Percentiles rank a stretch among this genome's conserved stretches.
Conservation (phyloP, 2,329 filamentous ascomycete species). For the Pseudocercospora macadamiae region DNA sequence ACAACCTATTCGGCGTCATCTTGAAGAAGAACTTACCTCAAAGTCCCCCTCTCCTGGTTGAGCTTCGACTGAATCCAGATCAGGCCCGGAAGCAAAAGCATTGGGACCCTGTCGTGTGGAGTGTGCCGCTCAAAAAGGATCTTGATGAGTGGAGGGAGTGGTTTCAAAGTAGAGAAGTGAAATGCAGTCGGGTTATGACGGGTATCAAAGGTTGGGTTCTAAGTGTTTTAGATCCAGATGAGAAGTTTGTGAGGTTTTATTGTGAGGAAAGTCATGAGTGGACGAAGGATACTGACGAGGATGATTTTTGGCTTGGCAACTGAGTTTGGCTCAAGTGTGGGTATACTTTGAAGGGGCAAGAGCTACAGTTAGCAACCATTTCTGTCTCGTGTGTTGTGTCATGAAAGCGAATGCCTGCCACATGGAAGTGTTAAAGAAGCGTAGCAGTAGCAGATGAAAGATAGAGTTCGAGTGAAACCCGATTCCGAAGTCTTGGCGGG, state of each 20-base stretch:
- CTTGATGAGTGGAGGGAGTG: neutral
- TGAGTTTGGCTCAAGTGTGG: no score
- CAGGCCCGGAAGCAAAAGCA: neutral
- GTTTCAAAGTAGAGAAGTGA: neutral
- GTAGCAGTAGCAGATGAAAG: no score
- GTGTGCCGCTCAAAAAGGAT: neutral
- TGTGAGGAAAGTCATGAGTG: slow-evolving; percentile 1
- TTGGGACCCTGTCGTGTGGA: neutral
- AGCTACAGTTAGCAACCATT: no score
- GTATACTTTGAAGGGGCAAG: no score
- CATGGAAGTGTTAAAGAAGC: no score
- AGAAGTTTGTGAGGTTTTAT: slow-evolving; percentile 5
- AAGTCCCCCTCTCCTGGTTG: neutral
- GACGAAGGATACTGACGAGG: neutral
- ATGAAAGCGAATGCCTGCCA: no score
- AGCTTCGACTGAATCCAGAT: neutral
- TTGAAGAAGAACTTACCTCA: neutral
- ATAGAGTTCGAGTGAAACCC: no score
- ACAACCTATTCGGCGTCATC: neutral
- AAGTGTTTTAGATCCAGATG: neutral
- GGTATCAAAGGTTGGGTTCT: neutral
- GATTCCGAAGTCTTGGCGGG: no score
- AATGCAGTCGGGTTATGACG: neutral
- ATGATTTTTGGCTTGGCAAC: neutral
- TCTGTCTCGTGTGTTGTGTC: no score